Conservation (phyloP, 805 yeast species). For the Candida pseudoglaebosa region DNA sequence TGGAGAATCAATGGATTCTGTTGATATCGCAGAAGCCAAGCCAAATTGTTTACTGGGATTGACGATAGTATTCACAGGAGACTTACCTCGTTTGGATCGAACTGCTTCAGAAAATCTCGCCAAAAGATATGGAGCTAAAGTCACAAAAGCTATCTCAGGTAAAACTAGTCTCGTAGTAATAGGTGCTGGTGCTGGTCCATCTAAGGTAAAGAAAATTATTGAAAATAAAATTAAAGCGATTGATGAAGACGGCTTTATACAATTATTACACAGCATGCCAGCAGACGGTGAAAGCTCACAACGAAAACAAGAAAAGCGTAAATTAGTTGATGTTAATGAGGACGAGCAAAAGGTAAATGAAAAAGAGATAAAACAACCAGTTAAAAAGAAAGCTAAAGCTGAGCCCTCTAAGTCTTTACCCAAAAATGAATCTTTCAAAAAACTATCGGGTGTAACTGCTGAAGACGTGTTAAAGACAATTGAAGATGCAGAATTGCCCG, state of each 20-base stretch:
- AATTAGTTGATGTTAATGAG: constrained; percentile 42
- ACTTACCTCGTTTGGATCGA: constrained; percentile 74
- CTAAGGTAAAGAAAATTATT: constrained; percentile 80
- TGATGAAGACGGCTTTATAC: constrained; percentile 80
- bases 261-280: constrained; percentile 75
- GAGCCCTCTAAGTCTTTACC: constrained; percentile 5
- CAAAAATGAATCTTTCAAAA: constrained; percentile 6
- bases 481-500: constrained; percentile 71
- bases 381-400: constrained; percentile 2
- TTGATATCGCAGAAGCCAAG: constrained; percentile 72
- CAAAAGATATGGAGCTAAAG: constrained; percentile 85
- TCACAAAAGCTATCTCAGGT: constrained; percentile 78
- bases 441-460: constrained; percentile 33
- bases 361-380: constrained; percentile 6
- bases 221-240: constrained; percentile 73
- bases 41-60: constrained; percentile 85
- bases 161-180: constrained; percentile 86
- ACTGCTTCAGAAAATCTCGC: constrained; percentile 73
- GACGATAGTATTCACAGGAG: constrained; percentile 91
- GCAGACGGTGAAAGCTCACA: constrained; percentile 82
- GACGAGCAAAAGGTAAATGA: constrained; percentile 10
- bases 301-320: constrained; percentile 61
- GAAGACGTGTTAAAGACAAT: constrained; percentile 57
- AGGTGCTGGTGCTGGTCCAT: constrained; percentile 96
- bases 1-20: constrained; percentile 26